Base-by-base conservation (phyloP, 257 asterid species). In the Vinca minor region DNA sequence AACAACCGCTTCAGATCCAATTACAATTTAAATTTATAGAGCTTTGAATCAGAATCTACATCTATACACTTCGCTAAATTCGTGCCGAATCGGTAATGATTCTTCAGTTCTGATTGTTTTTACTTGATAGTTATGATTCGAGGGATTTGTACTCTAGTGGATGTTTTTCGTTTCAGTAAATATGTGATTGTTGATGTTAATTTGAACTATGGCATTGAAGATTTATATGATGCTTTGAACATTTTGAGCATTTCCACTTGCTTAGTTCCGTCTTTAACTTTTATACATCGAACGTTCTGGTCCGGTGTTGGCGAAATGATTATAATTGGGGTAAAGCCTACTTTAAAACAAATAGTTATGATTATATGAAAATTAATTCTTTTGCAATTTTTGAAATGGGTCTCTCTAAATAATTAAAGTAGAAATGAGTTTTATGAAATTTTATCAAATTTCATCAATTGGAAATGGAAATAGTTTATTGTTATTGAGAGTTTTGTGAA, bases 1-100 rank as follows among this genome's bases (percentile, higher is more conserved):
- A 39, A 4, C 4, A 38, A 47, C 62, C 25, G 50, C 21, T 66
- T 68, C 79, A 87, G 94, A 87, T 89, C 87, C 84, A 69, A 42
- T 59, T 20, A 13, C 34, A 71, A 72, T 49, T n/a, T n/a, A n/a
- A n/a, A n/a, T n/a, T 34, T 49, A 50, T 47, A n/a, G 48, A 68
- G 45, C 58, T 36, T 50, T 38, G 21, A 59, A 53, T 36, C 32
- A 56, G 73, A 54, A 71, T 78, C 66, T 29, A 34, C n/a, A 45
- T 69, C 36, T 52, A 41, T 60, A 70, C n/a, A n/a, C n/a, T n/a
- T n/a, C n/a, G n/a, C n/a, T n/a, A n/a, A n/a, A n/a, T n/a, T n/a
- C n/a, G n/a, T n/a, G n/a, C n/a, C n/a, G n/a, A n/a, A n/a, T n/a
- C n/a, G n/a, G n/a, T n/a, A n/a, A 28, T 13, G 3, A 20, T 69